Evolutionary conservation across 805 yeast species (phyloP).

Genomic region (Candida ficus): DNA sequence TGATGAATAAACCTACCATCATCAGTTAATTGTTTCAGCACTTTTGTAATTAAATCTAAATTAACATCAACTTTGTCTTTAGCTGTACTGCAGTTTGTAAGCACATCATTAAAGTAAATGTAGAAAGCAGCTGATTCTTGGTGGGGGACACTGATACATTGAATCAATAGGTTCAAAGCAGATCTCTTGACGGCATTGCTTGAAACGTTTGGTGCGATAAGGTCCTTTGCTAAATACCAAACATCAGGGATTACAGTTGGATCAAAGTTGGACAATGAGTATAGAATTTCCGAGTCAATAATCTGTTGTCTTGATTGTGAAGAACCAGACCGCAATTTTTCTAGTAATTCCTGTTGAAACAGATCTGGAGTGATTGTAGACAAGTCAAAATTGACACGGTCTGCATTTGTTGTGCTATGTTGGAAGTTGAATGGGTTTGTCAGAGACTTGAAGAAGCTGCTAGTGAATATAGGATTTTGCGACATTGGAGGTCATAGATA

Average conservation of each 20-base stretch:
- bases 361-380: slow-evolving; percentile 41
- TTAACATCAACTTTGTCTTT: slow-evolving; percentile 39
- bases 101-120: slow-evolving; percentile 57
- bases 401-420: slow-evolving; percentile 15
- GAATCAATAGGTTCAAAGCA: slow-evolving; percentile 46
- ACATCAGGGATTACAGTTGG: slow-evolving; percentile 62
- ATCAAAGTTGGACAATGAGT: slow-evolving; percentile 45
- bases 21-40: slow-evolving; percentile 42
- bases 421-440: slow-evolving; percentile 21
- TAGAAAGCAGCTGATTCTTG: slow-evolving; percentile 43
- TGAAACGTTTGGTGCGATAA: slow-evolving; percentile 36
- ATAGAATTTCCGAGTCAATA: slow-evolving; percentile 41
- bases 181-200: slow-evolving; percentile 32
- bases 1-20: slow-evolving; percentile 51
- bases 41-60: slow-evolving; percentile 43
- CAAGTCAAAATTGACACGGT: slow-evolving; percentile 32
- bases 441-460: slow-evolving; percentile 24
- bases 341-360: slow-evolving; percentile 34
- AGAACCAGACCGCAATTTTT: slow-evolving; percentile 34
- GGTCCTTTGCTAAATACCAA: slow-evolving; percentile 63
- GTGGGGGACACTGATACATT: slow-evolving; percentile 49
- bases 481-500: slow-evolving; percentile 2
- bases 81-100: slow-evolving; percentile 35
- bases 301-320: slow-evolving; percentile 40
- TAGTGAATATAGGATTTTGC: slow-evolving; percentile 10